A percentile compares a stretch with the other conserved stretches of the same genome.
Conservation (phyloP, 1,139 yeast genomes). For the Candida sanyaensis region DNA sequence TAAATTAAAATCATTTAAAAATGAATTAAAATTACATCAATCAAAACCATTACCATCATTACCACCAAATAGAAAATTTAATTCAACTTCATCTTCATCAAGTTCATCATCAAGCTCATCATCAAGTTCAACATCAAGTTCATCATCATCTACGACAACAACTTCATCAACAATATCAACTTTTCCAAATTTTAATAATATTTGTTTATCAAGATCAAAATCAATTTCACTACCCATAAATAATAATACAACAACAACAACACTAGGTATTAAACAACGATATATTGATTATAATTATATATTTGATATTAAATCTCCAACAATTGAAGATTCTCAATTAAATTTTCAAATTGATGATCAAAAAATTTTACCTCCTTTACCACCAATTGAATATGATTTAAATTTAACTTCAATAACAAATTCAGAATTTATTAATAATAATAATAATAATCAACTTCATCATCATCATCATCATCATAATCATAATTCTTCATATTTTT, state of each 20-base stretch:
- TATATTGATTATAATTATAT: not conserved
- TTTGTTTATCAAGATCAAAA: not conserved
- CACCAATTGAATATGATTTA: slow-evolving; percentile 4
- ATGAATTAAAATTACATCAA: slow-evolving; percentile 4
- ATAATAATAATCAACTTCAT: too few relatives aligned
- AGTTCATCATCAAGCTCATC: not conserved
- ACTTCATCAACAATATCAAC: not conserved
- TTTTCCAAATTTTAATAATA: not conserved
- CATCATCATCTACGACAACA: not conserved
- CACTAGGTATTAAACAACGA: not conserved
- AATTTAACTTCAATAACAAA: not conserved
- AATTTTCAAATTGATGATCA: slow-evolving; percentile 3
- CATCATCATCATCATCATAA: too few relatives aligned
- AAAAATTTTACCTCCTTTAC: slow-evolving; percentile 9
- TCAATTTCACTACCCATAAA: slow-evolving; percentile 1
- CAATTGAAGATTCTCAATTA: not conserved
- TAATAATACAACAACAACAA: not conserved
- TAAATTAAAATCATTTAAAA: not conserved
- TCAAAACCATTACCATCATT: not conserved
- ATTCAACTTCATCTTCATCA: not conserved
- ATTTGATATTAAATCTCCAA: slow-evolving; percentile 1
- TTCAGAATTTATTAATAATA: not conserved
- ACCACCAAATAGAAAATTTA: not conserved
- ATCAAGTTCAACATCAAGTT: not conserved
- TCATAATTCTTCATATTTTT: not conserved